Percentiles rank a stretch among this genome's conserved stretches.
Conservation (phyloP, 768 basidiomycete genomes). For the Termitomyces sp. region DNA sequence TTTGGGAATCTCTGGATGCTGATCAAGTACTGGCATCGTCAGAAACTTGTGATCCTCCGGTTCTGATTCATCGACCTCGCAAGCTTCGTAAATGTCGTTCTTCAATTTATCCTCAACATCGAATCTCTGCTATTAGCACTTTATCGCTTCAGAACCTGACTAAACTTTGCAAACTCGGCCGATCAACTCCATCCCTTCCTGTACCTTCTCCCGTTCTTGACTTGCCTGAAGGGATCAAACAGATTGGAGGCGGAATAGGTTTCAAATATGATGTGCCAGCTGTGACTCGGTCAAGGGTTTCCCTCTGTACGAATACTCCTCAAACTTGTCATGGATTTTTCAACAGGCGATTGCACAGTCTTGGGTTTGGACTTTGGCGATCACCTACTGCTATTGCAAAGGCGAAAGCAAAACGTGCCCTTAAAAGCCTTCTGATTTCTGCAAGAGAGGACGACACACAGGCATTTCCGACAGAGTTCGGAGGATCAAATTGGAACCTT, state of each 20-base stretch:
- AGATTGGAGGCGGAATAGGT: slow-evolving; percentile 48
- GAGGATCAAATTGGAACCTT: slow-evolving; percentile 14
- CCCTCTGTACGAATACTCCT: slow-evolving; percentile 15
- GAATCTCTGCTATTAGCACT: slow-evolving; percentile 26
- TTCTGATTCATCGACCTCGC: slow-evolving; percentile 20
- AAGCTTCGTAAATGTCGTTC: slow-evolving; percentile 35
- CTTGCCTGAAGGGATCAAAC: slow-evolving; percentile 40
- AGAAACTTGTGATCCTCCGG: slow-evolving; percentile 9
- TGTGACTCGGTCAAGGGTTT: slow-evolving; percentile 19
- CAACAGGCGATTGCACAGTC: slow-evolving; percentile 4
- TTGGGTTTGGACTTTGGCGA: slow-evolving; percentile 11
- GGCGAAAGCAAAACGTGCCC: slow-evolving; percentile 8
- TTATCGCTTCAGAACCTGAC: slow-evolving; percentile 25
- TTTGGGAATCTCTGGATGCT: slow-evolving; percentile 44
- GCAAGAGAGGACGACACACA: not conserved
- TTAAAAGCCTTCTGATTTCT: slow-evolving; percentile 2
- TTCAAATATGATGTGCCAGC: slow-evolving; percentile 35
- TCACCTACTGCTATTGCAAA: slow-evolving; percentile 9
- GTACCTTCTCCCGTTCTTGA: slow-evolving; percentile 14
- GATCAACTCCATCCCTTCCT: slow-evolving; percentile 23
- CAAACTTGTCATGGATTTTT: slow-evolving; percentile 14
- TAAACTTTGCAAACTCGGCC: slow-evolving; percentile 34
- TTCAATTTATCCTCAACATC: slow-evolving; percentile 21
- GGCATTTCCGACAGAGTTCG: slow-evolving; percentile 4
- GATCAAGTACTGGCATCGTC: slow-evolving; percentile 22